Conservation (phyloP, 345 rosid species). For the Moricandia moricandioides region DNA sequence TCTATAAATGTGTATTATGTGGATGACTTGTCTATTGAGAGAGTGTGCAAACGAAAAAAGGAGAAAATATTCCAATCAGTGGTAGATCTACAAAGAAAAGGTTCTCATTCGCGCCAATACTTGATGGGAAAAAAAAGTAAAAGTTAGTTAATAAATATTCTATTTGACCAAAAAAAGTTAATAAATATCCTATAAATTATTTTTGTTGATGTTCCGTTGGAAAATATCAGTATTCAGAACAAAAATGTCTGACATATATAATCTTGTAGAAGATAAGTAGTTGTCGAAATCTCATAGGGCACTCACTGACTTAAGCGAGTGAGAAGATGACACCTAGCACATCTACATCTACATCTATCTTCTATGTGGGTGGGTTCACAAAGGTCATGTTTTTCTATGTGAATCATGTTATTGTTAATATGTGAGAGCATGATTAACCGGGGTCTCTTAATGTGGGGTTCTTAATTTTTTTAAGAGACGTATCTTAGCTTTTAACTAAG, state of each 20-base stretch:
- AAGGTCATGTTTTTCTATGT: conserved; percentile 12
- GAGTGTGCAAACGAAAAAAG: not conserved
- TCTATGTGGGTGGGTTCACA: conserved; percentile 26
- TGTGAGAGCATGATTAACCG: too few species aligned
- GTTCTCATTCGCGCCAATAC: conserved; percentile 22
- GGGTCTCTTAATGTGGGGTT: too few species aligned
- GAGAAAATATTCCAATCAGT: conserved; percentile 23
- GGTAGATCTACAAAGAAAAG: conserved; percentile 31
- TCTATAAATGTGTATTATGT: not conserved
- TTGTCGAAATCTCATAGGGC: conserved; percentile 31
- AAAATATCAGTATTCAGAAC: conserved; percentile 21
- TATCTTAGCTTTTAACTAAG: too few species aligned
- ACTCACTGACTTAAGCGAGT: not conserved
- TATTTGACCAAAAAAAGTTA: not conserved
- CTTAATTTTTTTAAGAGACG: too few species aligned
- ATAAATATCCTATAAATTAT: conserved; percentile 2
- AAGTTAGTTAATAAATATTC: conserved; percentile 6
- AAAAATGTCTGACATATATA: conserved; percentile 14
- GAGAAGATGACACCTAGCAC: conserved; percentile 28
- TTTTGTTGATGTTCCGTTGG: conserved; percentile 17
- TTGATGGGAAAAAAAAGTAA: conserved; percentile 10
- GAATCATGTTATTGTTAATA: conserved; percentile 22
- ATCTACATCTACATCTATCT: conserved; percentile 9
- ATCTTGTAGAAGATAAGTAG: conserved; percentile 16
- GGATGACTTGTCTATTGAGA: conserved; percentile 25